Base-by-base conservation (phyloP, 208 protist genomes). In the Angomonas desouzai region DNA sequence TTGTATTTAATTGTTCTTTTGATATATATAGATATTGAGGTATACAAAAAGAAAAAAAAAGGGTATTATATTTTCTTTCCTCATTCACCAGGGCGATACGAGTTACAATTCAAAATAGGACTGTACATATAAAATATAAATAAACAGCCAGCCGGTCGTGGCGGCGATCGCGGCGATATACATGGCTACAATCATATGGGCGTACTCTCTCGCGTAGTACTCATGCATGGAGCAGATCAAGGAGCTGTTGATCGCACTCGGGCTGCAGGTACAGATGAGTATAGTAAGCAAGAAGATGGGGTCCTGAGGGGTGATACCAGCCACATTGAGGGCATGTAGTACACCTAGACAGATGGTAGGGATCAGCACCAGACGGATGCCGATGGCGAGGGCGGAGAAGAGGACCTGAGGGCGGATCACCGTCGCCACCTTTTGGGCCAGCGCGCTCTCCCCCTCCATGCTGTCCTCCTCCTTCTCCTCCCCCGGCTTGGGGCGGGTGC, bases 161-260 rank as follows among this genome's bases (percentile, higher is more conserved):
- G 81, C 73, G 16, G 81, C 80, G 32, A 82, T 65, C 33, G 77
- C 75, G 27, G 72, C 75, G 13, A 63, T 63, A 74, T 90, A 83
- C 87, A 87, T 87, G 57, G 76, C 74, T 34, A 85, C 76, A 27
- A 93, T 78, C 68, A 90, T 75, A 34, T 74, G 73, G 3, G 79
- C 49, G 65, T 83, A 89, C 58, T 83, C 72, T n/a, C 70, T 59
- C 13, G 74, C 68, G 61, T 87, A 78, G 57, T 88, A 90, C 43
- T 62, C 65, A 64, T 88, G 73, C 64, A 85, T 74, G 18, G 78
- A 66, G 75, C 81, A 89, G 48, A 89, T 79, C 28, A 87, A 72
- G 7, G 81, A 87, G 25, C 79, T 73, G 67, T 92, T 89, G 7
- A 89, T 79, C 0, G 81, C 79, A 0, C 81, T 70, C 22, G 85